These are phyloP conservation scores for Kwoniella dendrophila DNA, from an alignment of 768 basidiomycete genomes.

Conservation along the genomic window DNA sequence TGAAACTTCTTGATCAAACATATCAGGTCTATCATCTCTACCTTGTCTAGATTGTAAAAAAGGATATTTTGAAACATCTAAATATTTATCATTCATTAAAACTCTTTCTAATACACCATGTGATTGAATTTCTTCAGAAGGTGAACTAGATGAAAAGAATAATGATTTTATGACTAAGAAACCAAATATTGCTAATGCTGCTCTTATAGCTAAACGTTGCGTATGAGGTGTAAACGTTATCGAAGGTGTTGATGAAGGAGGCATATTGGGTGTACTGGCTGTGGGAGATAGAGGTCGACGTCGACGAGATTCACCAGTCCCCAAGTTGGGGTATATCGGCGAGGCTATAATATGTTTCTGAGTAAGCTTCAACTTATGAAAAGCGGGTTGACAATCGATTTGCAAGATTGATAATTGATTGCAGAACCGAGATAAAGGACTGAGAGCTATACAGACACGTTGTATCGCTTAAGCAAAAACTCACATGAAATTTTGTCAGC, in stretches of 20 bases:
- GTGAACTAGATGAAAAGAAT: conserved; percentile 44
- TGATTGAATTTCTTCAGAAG: conserved; percentile 60
- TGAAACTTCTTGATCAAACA: conserved; percentile 72
- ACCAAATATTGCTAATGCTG: conserved; percentile 40
- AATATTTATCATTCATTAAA: conserved; percentile 67
- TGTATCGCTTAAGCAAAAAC: too few relatives aligned
- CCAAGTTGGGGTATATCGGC: conserved; percentile 24
- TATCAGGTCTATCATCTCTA: conserved; percentile 75
- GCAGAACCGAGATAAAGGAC: neutral
- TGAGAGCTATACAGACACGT: neutral
- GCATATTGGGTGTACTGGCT: conserved; percentile 16
- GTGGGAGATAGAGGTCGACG: conserved; percentile 20
- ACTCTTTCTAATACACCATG: conserved; percentile 71
- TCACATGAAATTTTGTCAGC: conserved; percentile 12
- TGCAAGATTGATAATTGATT: neutral
- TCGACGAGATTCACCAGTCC: conserved; percentile 24
- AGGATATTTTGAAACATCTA: conserved; percentile 84
- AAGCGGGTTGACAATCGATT: neutral
- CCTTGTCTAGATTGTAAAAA: conserved; percentile 89
- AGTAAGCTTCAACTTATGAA: neutral
- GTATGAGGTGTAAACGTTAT: conserved; percentile 26
- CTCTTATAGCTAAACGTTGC: conserved; percentile 49
- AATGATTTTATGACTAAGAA: conserved; percentile 48
- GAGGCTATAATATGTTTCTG: conserved; percentile 3
- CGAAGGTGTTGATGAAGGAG: conserved; percentile 20